Conservation (phyloP, 2,329 filamentous ascomycete species). For the Claviceps sp. region DNA sequence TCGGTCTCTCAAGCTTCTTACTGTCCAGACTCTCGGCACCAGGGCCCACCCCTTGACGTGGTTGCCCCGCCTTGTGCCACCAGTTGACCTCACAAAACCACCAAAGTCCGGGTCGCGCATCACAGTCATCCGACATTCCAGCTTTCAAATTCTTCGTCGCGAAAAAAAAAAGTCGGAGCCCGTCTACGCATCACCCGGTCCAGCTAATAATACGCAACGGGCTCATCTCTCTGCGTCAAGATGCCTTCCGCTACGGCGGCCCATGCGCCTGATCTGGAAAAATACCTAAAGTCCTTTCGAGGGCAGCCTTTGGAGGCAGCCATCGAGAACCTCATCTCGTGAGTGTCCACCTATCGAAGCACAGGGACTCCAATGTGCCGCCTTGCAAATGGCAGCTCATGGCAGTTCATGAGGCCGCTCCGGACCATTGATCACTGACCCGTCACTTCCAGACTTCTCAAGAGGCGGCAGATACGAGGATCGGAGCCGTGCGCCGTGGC, state of each 20-base stretch:
- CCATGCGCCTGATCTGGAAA: constrained; percentile 58
- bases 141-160: constrained; percentile 3
- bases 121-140: neutral
- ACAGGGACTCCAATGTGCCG: neutral
- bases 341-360: constrained; percentile 19
- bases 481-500: constrained; percentile 83
- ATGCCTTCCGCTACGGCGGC: constrained; percentile 24
- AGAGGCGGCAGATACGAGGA: constrained; percentile 77
- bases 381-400: neutral
- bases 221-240: neutral
- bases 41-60: neutral
- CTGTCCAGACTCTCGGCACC: no score
- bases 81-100: constrained; percentile 1
- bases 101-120: neutral
- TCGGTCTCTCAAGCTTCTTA: no score
- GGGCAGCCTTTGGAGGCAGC: constrained; percentile 64
- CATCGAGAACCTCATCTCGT: constrained; percentile 76
- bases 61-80: neutral
- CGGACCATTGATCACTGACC: neutral
- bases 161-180: neutral
- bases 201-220: neutral
- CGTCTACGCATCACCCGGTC: neutral
- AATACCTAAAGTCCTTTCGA: constrained; percentile 69
- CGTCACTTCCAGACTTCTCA: constrained; percentile 45
- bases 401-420: no score